Conservation (phyloP, 108 stramenopile species). For the Cyclotella baltica region DNA sequence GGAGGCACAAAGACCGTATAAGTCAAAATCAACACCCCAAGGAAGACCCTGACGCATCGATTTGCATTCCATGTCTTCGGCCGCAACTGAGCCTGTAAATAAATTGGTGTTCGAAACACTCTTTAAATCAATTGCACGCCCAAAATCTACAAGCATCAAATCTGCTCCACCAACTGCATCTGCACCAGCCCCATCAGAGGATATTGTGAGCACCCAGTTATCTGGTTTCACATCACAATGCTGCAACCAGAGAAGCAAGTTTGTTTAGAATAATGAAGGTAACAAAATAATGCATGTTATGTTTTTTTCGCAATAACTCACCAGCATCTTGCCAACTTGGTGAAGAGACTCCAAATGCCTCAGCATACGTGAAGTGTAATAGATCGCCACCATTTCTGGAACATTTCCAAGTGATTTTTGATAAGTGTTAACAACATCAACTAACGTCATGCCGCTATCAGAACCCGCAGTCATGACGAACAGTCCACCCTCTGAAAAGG, state of each 20-base stretch:
- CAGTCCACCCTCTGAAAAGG: constrained; percentile 72
- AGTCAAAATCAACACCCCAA: constrained; percentile 85
- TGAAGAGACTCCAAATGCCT: constrained; percentile 74
- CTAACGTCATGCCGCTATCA: constrained; percentile 69
- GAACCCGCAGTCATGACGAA: constrained; percentile 83
- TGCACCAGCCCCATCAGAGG: constrained; percentile 33
- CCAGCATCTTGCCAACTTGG: constrained; percentile 77
- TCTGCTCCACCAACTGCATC: constrained; percentile 56
- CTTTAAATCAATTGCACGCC: constrained; percentile 71
- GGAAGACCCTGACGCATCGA: constrained; percentile 71
- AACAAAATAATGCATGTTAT: too few relatives aligned
- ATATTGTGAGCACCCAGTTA: constrained; percentile 74
- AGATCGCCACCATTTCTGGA: constrained; percentile 74
- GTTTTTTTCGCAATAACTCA: too few relatives aligned
- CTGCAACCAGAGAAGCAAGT: constrained; percentile 32
- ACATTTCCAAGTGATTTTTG: constrained; percentile 61
- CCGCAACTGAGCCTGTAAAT: constrained; percentile 62
- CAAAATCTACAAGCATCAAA: constrained; percentile 86
- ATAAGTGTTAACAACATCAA: constrained; percentile 82
- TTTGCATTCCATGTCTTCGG: constrained; percentile 72
- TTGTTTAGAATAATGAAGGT: too few relatives aligned
- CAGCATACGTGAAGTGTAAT: constrained; percentile 80
- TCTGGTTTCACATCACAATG: constrained; percentile 90
- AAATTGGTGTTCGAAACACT: constrained; percentile 29
- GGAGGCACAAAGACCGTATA: constrained; percentile 72